These are phyloP conservation scores for Trichopus zeylanicus DNA, from an alignment of 116 monocot genomes.

Conservation along the genomic window DNA sequence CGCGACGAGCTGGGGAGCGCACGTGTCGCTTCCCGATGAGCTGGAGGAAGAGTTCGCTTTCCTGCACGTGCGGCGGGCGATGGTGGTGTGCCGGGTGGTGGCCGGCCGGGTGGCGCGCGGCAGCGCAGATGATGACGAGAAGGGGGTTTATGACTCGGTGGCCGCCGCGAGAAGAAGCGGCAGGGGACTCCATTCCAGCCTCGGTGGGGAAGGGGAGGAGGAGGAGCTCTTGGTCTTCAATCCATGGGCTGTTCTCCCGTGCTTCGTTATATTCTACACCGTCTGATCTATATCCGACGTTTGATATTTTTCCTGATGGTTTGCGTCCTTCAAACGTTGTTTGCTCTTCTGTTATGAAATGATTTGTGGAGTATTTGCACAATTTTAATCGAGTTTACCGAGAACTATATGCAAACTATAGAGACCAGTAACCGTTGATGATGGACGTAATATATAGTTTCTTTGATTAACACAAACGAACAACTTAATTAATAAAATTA, in stretches of 20 bases:
- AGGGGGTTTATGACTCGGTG: slow-evolving; percentile 30
- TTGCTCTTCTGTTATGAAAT: too few relatives aligned
- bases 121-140: slow-evolving; percentile 7
- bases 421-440: too few relatives aligned
- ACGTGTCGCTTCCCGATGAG: slow-evolving; percentile 44
- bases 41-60: slow-evolving; percentile 39
- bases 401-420: too few relatives aligned
- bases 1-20: slow-evolving; percentile 44
- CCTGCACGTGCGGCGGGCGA: slow-evolving; percentile 30
- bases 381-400: too few relatives aligned
- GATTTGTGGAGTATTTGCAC: too few relatives aligned
- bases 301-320: too few relatives aligned
- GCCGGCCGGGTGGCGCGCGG: slow-evolving; percentile 31
- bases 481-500: too few relatives aligned
- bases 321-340: too few relatives aligned
- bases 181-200: background rate
- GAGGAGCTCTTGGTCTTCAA: slow-evolving; percentile 45
- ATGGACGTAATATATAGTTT: too few relatives aligned
- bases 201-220: slow-evolving; percentile 8
- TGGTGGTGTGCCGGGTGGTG: slow-evolving; percentile 60
- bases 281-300: too few relatives aligned
- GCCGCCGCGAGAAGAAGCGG: slow-evolving; percentile 3
- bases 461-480: too few relatives aligned
- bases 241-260: slow-evolving; percentile 46
- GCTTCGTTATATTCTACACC: slow-evolving; percentile 46